These are phyloP conservation scores for Thelonectria olida DNA, from an alignment of 2,329 filamentous ascomycete genomes.

Conservation along the genomic window DNA sequence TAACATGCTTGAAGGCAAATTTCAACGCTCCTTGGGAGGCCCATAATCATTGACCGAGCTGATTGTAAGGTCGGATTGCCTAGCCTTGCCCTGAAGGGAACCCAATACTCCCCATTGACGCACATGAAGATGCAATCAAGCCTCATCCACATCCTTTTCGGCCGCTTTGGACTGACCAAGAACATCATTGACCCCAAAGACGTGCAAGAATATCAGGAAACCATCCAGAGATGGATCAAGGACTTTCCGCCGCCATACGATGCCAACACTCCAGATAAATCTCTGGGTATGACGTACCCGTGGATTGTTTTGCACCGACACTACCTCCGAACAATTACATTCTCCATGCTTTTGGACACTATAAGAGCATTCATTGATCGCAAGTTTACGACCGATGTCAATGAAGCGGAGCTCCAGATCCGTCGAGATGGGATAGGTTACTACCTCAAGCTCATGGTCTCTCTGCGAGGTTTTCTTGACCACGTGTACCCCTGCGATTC, in stretches of 20 bases:
- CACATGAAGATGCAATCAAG: constrained; percentile 50
- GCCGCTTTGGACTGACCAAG: constrained; percentile 43
- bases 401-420: constrained; percentile 47
- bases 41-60: constrained; percentile 47
- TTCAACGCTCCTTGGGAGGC: constrained; percentile 44
- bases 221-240: constrained; percentile 53
- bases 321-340: constrained; percentile 54
- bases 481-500: constrained; percentile 55
- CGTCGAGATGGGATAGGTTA: constrained; percentile 54
- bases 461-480: constrained; percentile 53
- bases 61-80: constrained; percentile 46
- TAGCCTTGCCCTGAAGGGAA: constrained; percentile 44
- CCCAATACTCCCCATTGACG: constrained; percentile 43
- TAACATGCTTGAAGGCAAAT: constrained; percentile 45
- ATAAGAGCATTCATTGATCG: constrained; percentile 57
- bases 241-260: constrained; percentile 53
- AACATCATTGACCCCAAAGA: constrained; percentile 42
- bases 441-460: constrained; percentile 52
- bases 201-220: constrained; percentile 43
- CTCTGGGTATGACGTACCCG: constrained; percentile 50
- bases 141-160: constrained; percentile 43
- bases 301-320: constrained; percentile 58
- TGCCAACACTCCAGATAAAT: constrained; percentile 51
- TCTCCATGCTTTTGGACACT: constrained; percentile 56
- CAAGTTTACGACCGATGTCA: constrained; percentile 38